Conservation (phyloP, 257 asterid species). For the Avicennia marina region DNA sequence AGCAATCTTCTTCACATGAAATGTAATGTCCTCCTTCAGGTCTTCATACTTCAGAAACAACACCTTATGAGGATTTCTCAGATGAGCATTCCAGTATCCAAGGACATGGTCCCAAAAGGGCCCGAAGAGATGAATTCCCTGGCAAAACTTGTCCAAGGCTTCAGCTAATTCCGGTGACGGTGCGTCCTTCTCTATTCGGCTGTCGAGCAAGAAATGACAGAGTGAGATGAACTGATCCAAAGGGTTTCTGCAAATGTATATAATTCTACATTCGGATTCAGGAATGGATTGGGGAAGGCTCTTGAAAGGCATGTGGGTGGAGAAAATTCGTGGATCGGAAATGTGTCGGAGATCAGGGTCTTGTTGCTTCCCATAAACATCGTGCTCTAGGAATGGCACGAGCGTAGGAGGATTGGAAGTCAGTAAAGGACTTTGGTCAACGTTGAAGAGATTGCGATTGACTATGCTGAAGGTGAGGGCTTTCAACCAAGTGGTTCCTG, state of each 20-base stretch:
- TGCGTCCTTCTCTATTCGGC: background rate
- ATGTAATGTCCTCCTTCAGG: too few relatives aligned
- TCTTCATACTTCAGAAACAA: too few relatives aligned
- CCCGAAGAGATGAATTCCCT: too few relatives aligned
- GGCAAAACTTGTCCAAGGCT: constrained; percentile 5
- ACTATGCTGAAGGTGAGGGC: constrained; percentile 14
- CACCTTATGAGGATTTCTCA: too few relatives aligned
- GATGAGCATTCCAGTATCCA: too few relatives aligned
- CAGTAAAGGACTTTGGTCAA: constrained; percentile 17
- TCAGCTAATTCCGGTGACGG: background rate
- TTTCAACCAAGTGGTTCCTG: constrained; percentile 29
- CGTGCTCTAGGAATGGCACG: constrained; percentile 1
- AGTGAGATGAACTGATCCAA: constrained; percentile 11
- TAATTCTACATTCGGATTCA: background rate
- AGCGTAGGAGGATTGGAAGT: constrained; percentile 12
- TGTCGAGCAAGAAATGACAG: background rate
- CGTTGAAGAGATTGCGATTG: background rate
- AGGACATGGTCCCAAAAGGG: too few relatives aligned
- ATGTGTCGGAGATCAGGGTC: background rate
- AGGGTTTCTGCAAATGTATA: too few relatives aligned
- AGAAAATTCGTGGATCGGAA: constrained; percentile 13
- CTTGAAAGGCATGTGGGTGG: constrained; percentile 13
- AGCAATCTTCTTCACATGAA: too few relatives aligned
- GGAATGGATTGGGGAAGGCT: constrained; percentile 1
- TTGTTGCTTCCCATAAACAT: background rate